phyloP scores from a whole-genome alignment of 257 asterid genomes.

The Capsicum baccatum region DNA sequence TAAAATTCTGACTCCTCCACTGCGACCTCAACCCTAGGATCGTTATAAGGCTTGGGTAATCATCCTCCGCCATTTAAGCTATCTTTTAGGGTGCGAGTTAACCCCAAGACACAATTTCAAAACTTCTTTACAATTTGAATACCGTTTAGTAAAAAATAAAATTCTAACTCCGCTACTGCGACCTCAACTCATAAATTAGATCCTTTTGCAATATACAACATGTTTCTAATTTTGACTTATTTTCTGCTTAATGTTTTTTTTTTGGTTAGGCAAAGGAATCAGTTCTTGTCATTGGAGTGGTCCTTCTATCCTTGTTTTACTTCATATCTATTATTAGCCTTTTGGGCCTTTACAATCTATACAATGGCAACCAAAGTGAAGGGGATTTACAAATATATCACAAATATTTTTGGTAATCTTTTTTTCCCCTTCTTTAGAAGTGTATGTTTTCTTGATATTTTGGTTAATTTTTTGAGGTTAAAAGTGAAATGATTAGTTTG shows the following conservation, averaged over 20 bases:
- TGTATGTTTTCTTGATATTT: not conserved
- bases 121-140: not conserved
- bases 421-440: not conserved
- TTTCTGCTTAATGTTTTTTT: constrained; percentile 22
- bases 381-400: constrained; percentile 74
- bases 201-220: too few relatives aligned
- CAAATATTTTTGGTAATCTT: constrained; percentile 67
- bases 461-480: not conserved
- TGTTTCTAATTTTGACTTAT: too few relatives aligned
- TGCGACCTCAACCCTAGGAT: too few relatives aligned
- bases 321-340: constrained; percentile 32
- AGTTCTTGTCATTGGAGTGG: constrained; percentile 30
- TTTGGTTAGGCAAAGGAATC: constrained; percentile 4
- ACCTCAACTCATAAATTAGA: too few relatives aligned
- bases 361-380: constrained; percentile 69
- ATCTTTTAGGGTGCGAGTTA: too few relatives aligned
- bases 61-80: too few relatives aligned
- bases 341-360: constrained; percentile 26
- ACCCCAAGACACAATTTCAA: too few relatives aligned
- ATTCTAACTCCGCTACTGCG: not conserved
- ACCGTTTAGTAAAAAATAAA: too few relatives aligned
- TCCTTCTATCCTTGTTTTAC: constrained; percentile 37
- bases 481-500: not conserved
- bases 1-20: not conserved
- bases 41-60: too few relatives aligned